Base-by-base conservation (phyloP, 352 stramenopile species). In the Phytophthora kernoviae region DNA sequence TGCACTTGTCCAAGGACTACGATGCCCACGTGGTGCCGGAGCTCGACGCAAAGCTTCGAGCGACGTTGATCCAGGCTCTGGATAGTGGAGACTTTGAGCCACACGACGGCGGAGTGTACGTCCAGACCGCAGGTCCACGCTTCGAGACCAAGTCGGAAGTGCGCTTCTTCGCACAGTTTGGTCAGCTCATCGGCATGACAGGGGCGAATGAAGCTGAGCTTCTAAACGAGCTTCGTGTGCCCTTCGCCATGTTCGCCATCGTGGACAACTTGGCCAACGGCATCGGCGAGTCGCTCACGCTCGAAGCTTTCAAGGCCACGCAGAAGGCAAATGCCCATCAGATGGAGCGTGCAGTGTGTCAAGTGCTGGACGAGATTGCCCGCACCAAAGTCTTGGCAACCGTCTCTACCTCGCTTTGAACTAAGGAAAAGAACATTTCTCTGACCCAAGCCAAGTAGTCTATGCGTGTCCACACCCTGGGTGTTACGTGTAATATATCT, bases 141-240 rank as follows among this genome's bases (percentile, higher is more conserved):
- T 96, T 96, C 59, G 89, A 96, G 70, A 96, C 89, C 49, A 96
- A 96, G 72, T 80, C 89, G 11, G 89, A 96, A 68, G 88, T 96
- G 74, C 84, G 84, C 43, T 95, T 94, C 69, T 93, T 96, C 52
- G 72, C 85, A 22, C 82, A 94, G 62, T 93, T 90, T 41, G 89
- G 88, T 8, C 75, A 96, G 33, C 64, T 96, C 50, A 84, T 96
- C 39, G 89, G 89, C 40, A 96, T 96, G 89, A 96, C 89, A 5
- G 88, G 82, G 43, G 80, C 84, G 15, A 93, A 96, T 58, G 89
- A 96, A 62, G 87, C 89, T 33, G 84, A 91, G 60, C 70, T 95
- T 5, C 77, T 91, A 20, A 94, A 93, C 54, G 89, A 96, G 41
- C 68, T 96, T 45, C 71, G 68, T 15, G 61, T 93, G 34, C 88